phyloP scores from a whole-genome alignment of 148 eudicot species.

The Fagopyrum esculentum region DNA sequence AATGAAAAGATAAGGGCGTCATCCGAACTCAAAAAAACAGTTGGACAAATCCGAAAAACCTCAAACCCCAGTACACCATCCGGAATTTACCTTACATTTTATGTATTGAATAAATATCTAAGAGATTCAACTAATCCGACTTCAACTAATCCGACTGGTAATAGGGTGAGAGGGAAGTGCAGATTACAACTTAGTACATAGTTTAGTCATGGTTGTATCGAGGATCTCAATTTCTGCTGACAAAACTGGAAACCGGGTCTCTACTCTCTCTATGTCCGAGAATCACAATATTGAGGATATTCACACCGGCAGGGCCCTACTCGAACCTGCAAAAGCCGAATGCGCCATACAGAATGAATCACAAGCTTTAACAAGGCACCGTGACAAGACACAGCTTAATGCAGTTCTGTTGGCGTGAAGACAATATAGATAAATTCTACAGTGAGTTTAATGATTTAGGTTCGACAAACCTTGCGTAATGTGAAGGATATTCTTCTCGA shows the following conservation, averaged over 20 bases:
- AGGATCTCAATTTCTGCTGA: not conserved
- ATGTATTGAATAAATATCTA: no score
- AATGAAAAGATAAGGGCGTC: no score
- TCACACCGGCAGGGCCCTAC: constrained; percentile 12
- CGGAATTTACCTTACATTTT: no score
- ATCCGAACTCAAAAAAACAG: no score
- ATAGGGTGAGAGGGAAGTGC: not conserved
- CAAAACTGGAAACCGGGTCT: constrained; percentile 1
- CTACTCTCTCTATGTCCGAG: not conserved
- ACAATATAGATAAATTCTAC: not conserved
- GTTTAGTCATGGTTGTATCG: not conserved
- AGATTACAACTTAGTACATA: not conserved
- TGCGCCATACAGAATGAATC: not conserved
- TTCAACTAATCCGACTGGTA: no score
- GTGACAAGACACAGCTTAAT: not conserved
- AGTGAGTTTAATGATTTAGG: not conserved
- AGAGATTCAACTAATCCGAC: no score
- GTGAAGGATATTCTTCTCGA: constrained; percentile 90
- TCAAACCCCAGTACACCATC: no score
- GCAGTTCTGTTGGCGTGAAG: not conserved
- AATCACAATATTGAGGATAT: constrained; percentile 16
- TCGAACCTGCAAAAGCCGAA: constrained; percentile 9
- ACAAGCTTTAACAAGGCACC: constrained; percentile 2
- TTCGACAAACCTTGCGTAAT: constrained; percentile 62
- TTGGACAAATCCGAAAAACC: no score